A percentile compares a stretch with the other conserved stretches of the same genome.
Evolutionary conservation across 2,329 filamentous ascomycete genomes (phyloP).

Genomic region (Chaetothyriales sp.): DNA sequence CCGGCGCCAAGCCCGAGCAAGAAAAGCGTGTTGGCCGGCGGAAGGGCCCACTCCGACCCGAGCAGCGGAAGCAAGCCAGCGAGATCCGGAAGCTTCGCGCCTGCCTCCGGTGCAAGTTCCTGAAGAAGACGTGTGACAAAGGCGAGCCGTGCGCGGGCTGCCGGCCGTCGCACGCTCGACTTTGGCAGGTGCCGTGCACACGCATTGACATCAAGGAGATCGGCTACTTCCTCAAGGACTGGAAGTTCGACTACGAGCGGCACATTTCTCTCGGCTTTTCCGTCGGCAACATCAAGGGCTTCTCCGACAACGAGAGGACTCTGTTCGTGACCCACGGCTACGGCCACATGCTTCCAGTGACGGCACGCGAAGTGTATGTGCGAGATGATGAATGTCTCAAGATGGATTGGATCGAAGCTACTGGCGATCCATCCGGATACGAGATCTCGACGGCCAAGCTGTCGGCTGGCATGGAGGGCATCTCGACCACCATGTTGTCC

Average conservation of each 20-base stretch:
- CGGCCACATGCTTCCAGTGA: slow-evolving; percentile 81
- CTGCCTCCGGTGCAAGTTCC: slow-evolving; percentile 90
- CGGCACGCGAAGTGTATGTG: slow-evolving; percentile 85
- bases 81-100: slow-evolving; percentile 92
- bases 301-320: slow-evolving; percentile 47
- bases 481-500: slow-evolving; percentile 65
- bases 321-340: slow-evolving; percentile 95
- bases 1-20: slow-evolving; percentile 63
- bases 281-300: slow-evolving; percentile 87
- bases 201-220: slow-evolving; percentile 98
- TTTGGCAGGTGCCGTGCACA: slow-evolving; percentile 97
- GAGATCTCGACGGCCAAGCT: slow-evolving; percentile 79
- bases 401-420: slow-evolving; percentile 83
- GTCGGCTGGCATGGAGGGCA: slow-evolving; percentile 76
- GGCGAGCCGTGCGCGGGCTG: slow-evolving; percentile 91
- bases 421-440: slow-evolving; percentile 57
- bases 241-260: slow-evolving; percentile 92
- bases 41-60: slow-evolving; percentile 76
- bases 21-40: slow-evolving; percentile 91
- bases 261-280: slow-evolving; percentile 78
- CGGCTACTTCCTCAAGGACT: slow-evolving; percentile 97
- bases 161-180: slow-evolving; percentile 83
- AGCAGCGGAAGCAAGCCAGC: slow-evolving; percentile 90
- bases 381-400: slow-evolving; percentile 85
- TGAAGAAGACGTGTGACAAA: slow-evolving; percentile 98